These are phyloP conservation scores for Fusarium floridanum DNA, from an alignment of 2,329 filamentous ascomycete species.

Conservation along the genomic window DNA sequence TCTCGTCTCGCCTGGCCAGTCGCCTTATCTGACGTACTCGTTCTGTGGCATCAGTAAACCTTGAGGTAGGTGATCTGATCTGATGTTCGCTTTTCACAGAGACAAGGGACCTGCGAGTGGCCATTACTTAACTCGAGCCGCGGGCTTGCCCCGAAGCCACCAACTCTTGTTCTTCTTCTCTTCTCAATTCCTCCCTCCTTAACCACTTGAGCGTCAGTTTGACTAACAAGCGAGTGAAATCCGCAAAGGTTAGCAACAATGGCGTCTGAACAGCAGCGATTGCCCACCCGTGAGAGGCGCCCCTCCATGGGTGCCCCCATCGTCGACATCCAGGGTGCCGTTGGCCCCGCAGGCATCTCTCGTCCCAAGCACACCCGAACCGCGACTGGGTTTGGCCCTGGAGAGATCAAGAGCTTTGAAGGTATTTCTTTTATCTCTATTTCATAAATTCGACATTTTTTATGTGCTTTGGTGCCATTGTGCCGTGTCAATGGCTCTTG, in stretches of 20 bases:
- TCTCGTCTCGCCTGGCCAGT: constrained; percentile 41
- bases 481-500: constrained; percentile 1
- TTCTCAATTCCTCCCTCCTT: constrained; percentile 11
- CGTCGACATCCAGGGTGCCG: constrained; percentile 85
- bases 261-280: constrained; percentile 52
- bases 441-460: neutral
- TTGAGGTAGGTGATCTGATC: constrained; percentile 47
- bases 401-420: constrained; percentile 94
- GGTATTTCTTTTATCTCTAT: constrained; percentile 63
- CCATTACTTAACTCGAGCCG: constrained; percentile 38
- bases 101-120: constrained; percentile 27
- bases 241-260: constrained; percentile 41
- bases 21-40: constrained; percentile 47
- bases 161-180: constrained; percentile 21
- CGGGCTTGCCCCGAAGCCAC: constrained; percentile 15
- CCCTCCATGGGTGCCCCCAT: constrained; percentile 87
- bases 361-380: constrained; percentile 97
- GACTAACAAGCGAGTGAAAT: constrained; percentile 33
- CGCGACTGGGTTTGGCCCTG: constrained; percentile 90
- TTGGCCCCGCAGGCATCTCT: constrained; percentile 86
- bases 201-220: constrained; percentile 9
- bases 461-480: constrained; percentile 6
- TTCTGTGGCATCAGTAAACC: constrained; percentile 40
- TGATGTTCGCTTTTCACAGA: constrained; percentile 41
- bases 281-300: constrained; percentile 78